Percentiles rank a stretch among this genome's conserved stretches.
phyloP scores from a whole-genome alignment of 116 monocot genomes.

The Papilionanthe hybrid region DNA sequence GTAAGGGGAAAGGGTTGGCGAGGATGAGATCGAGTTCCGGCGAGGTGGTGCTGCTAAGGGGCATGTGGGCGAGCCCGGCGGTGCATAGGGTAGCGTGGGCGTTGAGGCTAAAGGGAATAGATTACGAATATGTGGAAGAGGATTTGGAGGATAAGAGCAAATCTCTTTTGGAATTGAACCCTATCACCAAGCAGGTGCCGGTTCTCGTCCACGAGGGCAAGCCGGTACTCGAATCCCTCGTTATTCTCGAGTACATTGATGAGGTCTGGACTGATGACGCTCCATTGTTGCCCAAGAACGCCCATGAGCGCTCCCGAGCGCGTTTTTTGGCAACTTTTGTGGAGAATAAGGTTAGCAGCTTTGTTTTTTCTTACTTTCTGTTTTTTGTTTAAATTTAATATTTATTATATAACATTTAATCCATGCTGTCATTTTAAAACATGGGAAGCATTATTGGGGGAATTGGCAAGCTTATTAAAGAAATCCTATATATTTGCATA shows the following conservation, averaged over 20 bases:
- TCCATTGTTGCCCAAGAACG: slow-evolving; percentile 1
- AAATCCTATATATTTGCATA: no score
- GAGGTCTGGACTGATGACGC: not conserved
- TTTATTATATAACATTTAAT: no score
- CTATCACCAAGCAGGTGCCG: slow-evolving; percentile 15
- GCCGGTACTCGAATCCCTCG: slow-evolving; percentile 11
- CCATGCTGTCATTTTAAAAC: no score
- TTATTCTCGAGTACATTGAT: slow-evolving; percentile 21
- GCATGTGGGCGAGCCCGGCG: slow-evolving; percentile 12
- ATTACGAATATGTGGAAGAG: slow-evolving; percentile 6
- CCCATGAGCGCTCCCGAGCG: not conserved
- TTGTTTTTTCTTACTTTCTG: no score
- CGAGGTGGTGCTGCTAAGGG: not conserved
- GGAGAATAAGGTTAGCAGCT: not conserved
- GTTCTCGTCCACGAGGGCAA: slow-evolving; percentile 14
- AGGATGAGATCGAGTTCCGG: no score
- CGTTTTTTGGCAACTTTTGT: slow-evolving; percentile 9
- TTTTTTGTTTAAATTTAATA: no score
- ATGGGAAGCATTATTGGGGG: no score
- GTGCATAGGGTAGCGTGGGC: slow-evolving; percentile 4
- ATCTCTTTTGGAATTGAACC: slow-evolving; percentile 7
- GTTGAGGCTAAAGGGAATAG: slow-evolving; percentile 15
- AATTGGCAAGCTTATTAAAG: no score
- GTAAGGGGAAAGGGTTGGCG: no score
- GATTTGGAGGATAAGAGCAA: slow-evolving; percentile 8